Evolutionary conservation across 1,139 yeast species (phyloP).

Genomic region (Scheffersomyces illinoinensis): DNA sequence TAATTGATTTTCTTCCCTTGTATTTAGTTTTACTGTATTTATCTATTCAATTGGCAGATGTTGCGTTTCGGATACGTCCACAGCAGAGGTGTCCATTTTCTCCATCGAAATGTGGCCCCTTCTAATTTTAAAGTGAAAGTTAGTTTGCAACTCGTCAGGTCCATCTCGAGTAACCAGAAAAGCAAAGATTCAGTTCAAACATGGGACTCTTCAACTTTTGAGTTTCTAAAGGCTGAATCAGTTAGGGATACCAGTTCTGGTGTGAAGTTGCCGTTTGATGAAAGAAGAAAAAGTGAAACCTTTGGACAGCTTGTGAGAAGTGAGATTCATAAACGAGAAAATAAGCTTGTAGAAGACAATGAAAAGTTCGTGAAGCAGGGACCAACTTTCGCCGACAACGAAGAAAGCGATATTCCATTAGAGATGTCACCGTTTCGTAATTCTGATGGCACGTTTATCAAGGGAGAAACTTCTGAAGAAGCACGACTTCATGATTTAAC

Average conservation of each 20-base stretch:
- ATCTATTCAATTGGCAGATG: not conserved
- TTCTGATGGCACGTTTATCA: constrained; percentile 39
- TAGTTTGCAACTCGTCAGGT: not conserved
- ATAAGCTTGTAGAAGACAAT: constrained; percentile 12
- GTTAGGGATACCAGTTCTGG: not conserved
- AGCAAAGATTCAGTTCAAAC: not conserved
- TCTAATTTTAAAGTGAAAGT: not conserved
- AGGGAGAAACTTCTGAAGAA: constrained; percentile 48
- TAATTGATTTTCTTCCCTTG: not conserved
- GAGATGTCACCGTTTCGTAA: constrained; percentile 37
- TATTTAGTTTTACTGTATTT: too few relatives aligned
- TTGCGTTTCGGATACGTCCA: not conserved
- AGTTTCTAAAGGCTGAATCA: constrained; percentile 7
- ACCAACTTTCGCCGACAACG: constrained; percentile 3
- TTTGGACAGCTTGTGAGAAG: constrained; percentile 52
- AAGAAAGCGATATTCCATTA: constrained; percentile 1
- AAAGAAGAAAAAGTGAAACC: constrained; percentile 30
- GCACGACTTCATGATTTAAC: constrained; percentile 56
- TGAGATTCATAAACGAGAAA: constrained; percentile 25
- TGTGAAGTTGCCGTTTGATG: constrained; percentile 28
- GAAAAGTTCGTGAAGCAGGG: constrained; percentile 4
- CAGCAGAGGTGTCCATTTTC: not conserved
- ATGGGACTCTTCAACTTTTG: constrained; percentile 4
- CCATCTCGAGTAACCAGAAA: not conserved
- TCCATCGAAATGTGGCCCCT: not conserved